phyloP scores from a whole-genome alignment of 129 eudicot species.

The Flaveria linearis region DNA sequence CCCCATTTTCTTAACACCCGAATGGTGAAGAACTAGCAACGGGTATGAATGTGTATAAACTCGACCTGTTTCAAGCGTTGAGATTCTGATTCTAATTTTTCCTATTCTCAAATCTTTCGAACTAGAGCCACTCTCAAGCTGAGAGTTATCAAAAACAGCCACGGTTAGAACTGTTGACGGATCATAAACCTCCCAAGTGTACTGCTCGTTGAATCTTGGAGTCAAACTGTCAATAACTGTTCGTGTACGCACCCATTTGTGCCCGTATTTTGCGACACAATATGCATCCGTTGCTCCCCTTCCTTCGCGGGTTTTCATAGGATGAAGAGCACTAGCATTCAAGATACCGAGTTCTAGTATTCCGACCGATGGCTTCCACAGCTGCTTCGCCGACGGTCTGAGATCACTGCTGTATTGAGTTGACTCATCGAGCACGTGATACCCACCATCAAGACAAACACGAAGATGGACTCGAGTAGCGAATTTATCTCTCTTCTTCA shows the following conservation, averaged over 20 bases:
- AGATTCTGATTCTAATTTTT: slow-evolving; percentile 75
- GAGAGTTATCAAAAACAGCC: slow-evolving; percentile 79
- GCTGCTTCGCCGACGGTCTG: slow-evolving; percentile 76
- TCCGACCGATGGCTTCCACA: slow-evolving; percentile 83
- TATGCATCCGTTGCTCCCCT: slow-evolving; percentile 62
- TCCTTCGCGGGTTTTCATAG: slow-evolving; percentile 72
- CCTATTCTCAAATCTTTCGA: slow-evolving; percentile 58
- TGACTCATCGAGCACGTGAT: slow-evolving; percentile 91
- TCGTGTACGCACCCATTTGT: slow-evolving; percentile 84
- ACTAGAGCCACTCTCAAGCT: slow-evolving; percentile 40
- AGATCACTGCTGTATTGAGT: slow-evolving; percentile 94
- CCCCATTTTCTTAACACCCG: slow-evolving; percentile 93
- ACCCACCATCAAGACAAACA: slow-evolving; percentile 85
- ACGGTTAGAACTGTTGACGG: slow-evolving; percentile 87
- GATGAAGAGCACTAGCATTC: slow-evolving; percentile 68
- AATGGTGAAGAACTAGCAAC: slow-evolving; percentile 68
- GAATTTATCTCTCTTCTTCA: slow-evolving; percentile 58
- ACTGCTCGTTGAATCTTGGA: slow-evolving; percentile 86
- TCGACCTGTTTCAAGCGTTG: slow-evolving; percentile 85
- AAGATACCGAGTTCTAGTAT: slow-evolving; percentile 75
- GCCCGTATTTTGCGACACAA: slow-evolving; percentile 85
- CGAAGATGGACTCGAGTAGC: slow-evolving; percentile 75
- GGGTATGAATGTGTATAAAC: slow-evolving; percentile 88
- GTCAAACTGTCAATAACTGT: slow-evolving; percentile 66
- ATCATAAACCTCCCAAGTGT: slow-evolving; percentile 92